phyloP scores from a whole-genome alignment of 208 protist genomes.

The Phytomonas sp. region DNA sequence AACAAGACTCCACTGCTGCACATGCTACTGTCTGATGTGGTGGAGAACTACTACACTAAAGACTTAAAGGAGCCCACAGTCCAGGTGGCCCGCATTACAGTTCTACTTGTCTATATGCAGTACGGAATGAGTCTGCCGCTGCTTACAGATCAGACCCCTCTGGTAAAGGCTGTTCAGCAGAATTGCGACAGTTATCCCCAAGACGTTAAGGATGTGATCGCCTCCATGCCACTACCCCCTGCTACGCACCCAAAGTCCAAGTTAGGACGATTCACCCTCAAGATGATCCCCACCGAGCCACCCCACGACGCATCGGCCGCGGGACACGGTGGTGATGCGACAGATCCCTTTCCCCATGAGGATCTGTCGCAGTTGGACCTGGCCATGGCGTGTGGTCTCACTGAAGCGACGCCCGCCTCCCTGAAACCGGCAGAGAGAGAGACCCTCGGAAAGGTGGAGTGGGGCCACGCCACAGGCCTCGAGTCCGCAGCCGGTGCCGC shows the following conservation, averaged over 20 bases:
- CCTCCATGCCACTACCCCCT: constrained; percentile 42
- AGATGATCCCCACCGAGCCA: constrained; percentile 7
- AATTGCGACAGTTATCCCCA: constrained; percentile 19
- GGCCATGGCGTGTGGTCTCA: neutral
- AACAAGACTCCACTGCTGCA: constrained; percentile 49
- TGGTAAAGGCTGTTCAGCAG: constrained; percentile 19
- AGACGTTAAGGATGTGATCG: constrained; percentile 50
- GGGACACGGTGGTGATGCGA: neutral
- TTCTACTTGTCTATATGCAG: constrained; percentile 67
- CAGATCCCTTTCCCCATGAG: neutral
- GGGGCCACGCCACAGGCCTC: neutral
- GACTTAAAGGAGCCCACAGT: constrained; percentile 20
- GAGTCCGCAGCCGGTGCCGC: neutral
- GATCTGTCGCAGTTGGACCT: too few species aligned
- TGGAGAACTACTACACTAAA: constrained; percentile 18
- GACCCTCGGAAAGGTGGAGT: neutral
- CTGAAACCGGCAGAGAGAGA: neutral
- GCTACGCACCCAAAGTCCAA: constrained; percentile 8
- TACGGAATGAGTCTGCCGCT: constrained; percentile 51
- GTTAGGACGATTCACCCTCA: constrained; percentile 36
- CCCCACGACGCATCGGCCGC: constrained; percentile 4
- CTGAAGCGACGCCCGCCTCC: neutral
- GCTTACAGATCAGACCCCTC: constrained; percentile 29
- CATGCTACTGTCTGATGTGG: constrained; percentile 34
- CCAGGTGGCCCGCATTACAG: constrained; percentile 46